Evolutionary conservation across 176 grass and related monocot species (phyloP), one percentile per base, ranked within the genome.

Genomic region (Cocos nucifera): DNA sequence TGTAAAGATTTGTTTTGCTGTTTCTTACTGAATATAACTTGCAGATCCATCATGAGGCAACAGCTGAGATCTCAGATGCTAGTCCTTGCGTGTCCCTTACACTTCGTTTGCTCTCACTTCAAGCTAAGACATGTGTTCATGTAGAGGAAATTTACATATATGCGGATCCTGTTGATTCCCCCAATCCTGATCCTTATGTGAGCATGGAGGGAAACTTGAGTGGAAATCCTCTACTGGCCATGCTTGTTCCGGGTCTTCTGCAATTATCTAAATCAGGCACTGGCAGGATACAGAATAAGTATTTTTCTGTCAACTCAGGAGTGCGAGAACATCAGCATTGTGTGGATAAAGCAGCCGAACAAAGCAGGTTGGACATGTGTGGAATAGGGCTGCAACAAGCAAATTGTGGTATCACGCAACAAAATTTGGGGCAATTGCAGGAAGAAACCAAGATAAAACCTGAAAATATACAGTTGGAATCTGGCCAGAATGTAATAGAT

Each of bases 1-100:
- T 44, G 9, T 2, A 12, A 10, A 3, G 0, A 12, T 25, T 57
- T 5, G 15, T 71, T 15, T 66, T 63, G 26, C 19, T 80, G 20
- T 83, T 20, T 60, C 70, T 67, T 74, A 25, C 28, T 73, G 35
- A 12, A 16, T 67, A 17, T 53, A 24, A 59, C 64, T 71, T 70
- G 51, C 71, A 98, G 94, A 76, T 67, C 20, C 79, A 89, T 73
- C 92, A 89, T 52, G 94, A 98, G 87, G 94, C 94, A 77, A 98
- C 84, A 58, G 94, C 94, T 59, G 85, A 98, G 67, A 89, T 98
- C 77, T 89, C 88, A 71, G 88, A 98, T 77, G 79, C 69, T 21
- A 44, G 35, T 44, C 84, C 94, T 64, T 93, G 82, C 66, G 60
- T 69, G 20, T 83, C 84, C 58, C 53, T 98, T 51, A 93, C 88